phyloP scores from a whole-genome alignment of 73 alveolate genomes.

The Tetrahymena malaccensis region DNA sequence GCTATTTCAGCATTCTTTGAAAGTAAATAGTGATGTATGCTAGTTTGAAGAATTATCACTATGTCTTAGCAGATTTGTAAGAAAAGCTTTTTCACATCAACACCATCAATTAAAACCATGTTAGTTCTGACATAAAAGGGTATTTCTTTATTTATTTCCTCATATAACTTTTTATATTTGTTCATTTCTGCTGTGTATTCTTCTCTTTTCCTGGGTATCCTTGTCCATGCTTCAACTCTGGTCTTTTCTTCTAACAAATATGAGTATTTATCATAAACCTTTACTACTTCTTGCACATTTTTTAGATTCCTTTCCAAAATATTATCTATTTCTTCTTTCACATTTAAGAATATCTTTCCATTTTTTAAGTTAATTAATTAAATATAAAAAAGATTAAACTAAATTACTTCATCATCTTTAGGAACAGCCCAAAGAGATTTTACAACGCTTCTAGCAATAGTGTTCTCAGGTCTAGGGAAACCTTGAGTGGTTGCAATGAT shows the following conservation, averaged over 20 bases:
- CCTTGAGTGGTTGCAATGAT: constrained; percentile 59
- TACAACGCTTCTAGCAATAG: constrained; percentile 74
- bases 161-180: constrained; percentile 48
- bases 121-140: constrained; percentile 74
- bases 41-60: constrained; percentile 40
- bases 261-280: constrained; percentile 69
- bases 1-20: constrained; percentile 40
- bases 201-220: constrained; percentile 48
- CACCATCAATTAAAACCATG: constrained; percentile 78
- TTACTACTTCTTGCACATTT: constrained; percentile 53
- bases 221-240: constrained; percentile 57
- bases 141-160: constrained; percentile 53
- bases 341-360: neutral
- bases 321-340: constrained; percentile 52
- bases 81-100: constrained; percentile 60
- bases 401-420: constrained; percentile 73
- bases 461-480: constrained; percentile 83
- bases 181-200: constrained; percentile 52
- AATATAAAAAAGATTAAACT: neutral
- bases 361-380: neutral
- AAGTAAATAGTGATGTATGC: constrained; percentile 43
- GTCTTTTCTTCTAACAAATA: constrained; percentile 65
- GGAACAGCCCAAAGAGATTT: constrained; percentile 78
- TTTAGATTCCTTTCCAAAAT: constrained; percentile 63
- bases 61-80: constrained; percentile 64